phyloP scores from a whole-genome alignment of 129 eudicot genomes.

The Artemisia annua region DNA sequence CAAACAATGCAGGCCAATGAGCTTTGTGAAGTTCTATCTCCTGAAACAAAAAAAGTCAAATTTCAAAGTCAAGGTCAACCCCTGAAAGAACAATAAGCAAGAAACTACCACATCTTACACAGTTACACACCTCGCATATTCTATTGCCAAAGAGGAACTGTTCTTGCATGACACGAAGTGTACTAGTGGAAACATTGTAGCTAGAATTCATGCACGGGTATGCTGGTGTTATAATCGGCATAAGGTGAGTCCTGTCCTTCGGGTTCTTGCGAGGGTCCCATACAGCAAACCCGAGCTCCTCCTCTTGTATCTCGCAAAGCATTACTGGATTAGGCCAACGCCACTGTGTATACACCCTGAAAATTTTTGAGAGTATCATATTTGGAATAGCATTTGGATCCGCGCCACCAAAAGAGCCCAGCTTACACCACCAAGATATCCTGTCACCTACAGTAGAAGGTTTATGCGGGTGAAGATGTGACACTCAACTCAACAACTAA shows the following conservation, averaged over 20 bases:
- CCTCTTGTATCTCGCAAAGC: constrained; percentile 81
- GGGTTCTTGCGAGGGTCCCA: constrained; percentile 94
- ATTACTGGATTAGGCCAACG: constrained; percentile 97
- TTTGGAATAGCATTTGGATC: constrained; percentile 85
- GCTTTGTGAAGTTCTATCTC: constrained; percentile 73
- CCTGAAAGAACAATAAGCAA: too few species aligned
- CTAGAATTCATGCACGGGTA: constrained; percentile 99
- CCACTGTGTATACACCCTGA: constrained; percentile 89
- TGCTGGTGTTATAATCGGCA: constrained; percentile 96
- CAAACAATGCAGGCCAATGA: constrained; percentile 79
- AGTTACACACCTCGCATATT: constrained; percentile 71
- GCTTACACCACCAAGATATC: constrained; percentile 94
- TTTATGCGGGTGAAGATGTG: too few species aligned
- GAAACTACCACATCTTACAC: too few species aligned
- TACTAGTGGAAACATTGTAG: constrained; percentile 88
- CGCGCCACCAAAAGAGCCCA: constrained; percentile 95
- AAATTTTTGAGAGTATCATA: constrained; percentile 81
- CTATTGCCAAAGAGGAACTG: constrained; percentile 73
- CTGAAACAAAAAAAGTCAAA: constrained; percentile 34
- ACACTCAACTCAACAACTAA: background rate
- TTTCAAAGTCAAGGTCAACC: background rate
- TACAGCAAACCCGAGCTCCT: constrained; percentile 73
- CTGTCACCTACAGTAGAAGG: constrained; percentile 57
- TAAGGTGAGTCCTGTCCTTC: constrained; percentile 72
- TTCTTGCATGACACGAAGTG: constrained; percentile 83